Conservation (phyloP, 169 alveolate species). For the Plasmodium gallinaceum region DNA sequence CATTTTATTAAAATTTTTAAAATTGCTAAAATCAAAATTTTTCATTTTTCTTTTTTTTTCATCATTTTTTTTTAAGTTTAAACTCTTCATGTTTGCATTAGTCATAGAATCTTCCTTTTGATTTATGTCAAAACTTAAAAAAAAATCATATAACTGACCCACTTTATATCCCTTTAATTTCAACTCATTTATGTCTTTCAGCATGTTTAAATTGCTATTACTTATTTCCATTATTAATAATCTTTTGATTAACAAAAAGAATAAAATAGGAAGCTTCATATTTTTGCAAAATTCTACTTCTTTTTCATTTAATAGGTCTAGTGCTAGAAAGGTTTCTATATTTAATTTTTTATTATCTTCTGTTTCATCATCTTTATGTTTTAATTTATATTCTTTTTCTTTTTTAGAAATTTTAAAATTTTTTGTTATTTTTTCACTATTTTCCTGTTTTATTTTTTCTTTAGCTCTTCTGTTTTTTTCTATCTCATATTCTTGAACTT, state of each 20-base stretch:
- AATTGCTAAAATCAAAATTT: constrained; percentile 13
- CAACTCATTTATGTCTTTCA: constrained; percentile 79
- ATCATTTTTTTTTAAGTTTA: constrained; percentile 27
- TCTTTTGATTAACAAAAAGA: constrained; percentile 79
- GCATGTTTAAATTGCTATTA: constrained; percentile 56
- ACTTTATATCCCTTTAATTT: constrained; percentile 81
- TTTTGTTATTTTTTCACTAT: constrained; percentile 30
- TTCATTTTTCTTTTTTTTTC: constrained; percentile 39
- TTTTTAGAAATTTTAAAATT: constrained; percentile 23
- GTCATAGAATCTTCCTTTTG: constrained; percentile 34
- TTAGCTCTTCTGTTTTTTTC: constrained; percentile 75
- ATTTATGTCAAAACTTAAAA: constrained; percentile 78
- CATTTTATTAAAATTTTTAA: background rate
- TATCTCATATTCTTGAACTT: constrained; percentile 83
- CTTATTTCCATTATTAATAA: constrained; percentile 78
- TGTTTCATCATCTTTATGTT: constrained; percentile 29
- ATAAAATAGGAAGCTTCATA: constrained; percentile 81
- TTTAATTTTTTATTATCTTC: constrained; percentile 61
- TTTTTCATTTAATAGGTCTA: constrained; percentile 75
- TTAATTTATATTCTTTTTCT: constrained; percentile 54
- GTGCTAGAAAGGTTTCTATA: constrained; percentile 58
- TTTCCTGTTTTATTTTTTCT: constrained; percentile 44
- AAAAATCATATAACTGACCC: constrained; percentile 81
- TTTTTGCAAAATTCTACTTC: constrained; percentile 82
- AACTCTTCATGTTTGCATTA: constrained; percentile 3